Base-by-base conservation (phyloP, 225 moss, liverwort and hornwort species). In the Polytrichum commune region DNA sequence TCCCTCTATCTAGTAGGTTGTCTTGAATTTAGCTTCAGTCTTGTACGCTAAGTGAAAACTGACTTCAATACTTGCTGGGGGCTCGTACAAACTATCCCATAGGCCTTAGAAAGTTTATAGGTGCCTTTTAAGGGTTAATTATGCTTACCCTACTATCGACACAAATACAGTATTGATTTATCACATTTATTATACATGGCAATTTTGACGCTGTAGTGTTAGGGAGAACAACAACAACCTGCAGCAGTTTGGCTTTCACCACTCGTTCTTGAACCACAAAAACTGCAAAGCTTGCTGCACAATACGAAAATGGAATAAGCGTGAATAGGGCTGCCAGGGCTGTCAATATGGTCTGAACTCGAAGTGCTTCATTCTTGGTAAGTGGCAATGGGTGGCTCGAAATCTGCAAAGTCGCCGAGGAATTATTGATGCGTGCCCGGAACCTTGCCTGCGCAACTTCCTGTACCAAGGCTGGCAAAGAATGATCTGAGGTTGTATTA, bases 171-270 rank as follows among this genome's bases (percentile, higher is more conserved):
- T 46, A 16, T 46, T 46, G 46, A 46, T 46, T 46, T 3, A 46
- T 46, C 46, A 46, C 46, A 3, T 46, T 10, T 16, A 46, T 16
- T 46, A 46, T 46, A 46, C 46, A 46, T 46, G 46, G 46, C 46
- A 46, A 46, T 46, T 46, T 46, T 13, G 13, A 46, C 46, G 16
- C 46, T 46, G 46, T 7, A 46, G 46, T 13, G 64, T 8, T 29
- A 64, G 1, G 26, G 27, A 64, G 24, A 18, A 27, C 18, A 0
- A 26, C 1, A 66, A 27, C 4, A 33, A 96, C 96, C 96, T 96
- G 96, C 69, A 96, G 74, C 63, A 92, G 78, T 75, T 96, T 96
- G 61, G 93, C 92, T 77, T 96, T 96, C 67, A 93, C 93, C 9
- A 89, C 89, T 13, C 93, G 85, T 74, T 96, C 96, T 38, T 91